A percentile compares a stretch with the other conserved stretches of the same genome.
Evolutionary conservation across 129 eudicot genomes (phyloP).

Genomic region (Flaveria trinervia): DNA sequence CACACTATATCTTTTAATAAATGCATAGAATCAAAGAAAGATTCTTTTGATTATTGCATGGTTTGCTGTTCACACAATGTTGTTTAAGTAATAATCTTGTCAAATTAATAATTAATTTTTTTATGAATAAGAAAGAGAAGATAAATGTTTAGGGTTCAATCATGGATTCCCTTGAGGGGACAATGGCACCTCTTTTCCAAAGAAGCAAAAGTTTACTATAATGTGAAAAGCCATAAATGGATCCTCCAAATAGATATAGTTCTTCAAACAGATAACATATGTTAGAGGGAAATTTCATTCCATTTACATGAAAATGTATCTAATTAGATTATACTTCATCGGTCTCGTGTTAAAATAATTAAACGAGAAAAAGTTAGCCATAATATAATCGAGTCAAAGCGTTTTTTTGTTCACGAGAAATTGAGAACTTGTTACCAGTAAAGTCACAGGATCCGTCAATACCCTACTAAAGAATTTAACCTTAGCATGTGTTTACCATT

Average conservation of each 20-base stretch:
- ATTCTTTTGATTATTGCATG: constrained; percentile 22
- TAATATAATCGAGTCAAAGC: no score
- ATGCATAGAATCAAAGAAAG: neutral
- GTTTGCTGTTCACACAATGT: constrained; percentile 7
- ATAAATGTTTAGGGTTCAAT: constrained; percentile 16
- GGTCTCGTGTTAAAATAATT: neutral
- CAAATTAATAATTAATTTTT: neutral
- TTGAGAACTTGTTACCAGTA: no score
- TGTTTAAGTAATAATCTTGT: constrained; percentile 21
- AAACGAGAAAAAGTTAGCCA: neutral
- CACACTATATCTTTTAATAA: neutral
- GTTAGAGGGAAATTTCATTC: neutral
- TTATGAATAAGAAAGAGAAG: constrained; percentile 7
- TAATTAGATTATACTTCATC: neutral
- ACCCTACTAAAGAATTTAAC: no score
- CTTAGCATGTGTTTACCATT: no score
- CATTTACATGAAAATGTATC: constrained; percentile 19
- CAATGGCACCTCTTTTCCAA: constrained; percentile 22
- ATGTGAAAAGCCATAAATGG: constrained; percentile 34
- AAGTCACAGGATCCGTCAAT: neutral
- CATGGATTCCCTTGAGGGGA: constrained; percentile 24
- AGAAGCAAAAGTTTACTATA: constrained; percentile 24
- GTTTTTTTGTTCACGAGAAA: no score
- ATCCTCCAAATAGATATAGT: constrained; percentile 7
- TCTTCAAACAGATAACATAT: constrained; percentile 13